Evolutionary conservation across 2,329 filamentous ascomycete genomes (phyloP).

Genomic region (Colletotrichum zoysiae): DNA sequence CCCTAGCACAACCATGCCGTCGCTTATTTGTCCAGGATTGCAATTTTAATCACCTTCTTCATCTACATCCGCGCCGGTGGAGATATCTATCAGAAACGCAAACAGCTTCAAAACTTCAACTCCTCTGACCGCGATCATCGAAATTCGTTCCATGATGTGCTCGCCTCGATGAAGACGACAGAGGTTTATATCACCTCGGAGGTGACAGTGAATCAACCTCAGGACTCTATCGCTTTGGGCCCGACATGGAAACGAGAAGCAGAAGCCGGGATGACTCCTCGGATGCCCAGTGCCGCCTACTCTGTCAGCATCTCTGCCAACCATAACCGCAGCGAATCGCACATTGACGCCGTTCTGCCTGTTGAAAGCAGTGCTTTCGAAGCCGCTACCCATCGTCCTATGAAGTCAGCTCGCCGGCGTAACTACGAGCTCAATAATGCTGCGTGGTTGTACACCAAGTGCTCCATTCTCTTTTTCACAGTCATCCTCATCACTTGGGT

Average conservation of each 20-base stretch:
- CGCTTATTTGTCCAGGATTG: constrained; percentile 60
- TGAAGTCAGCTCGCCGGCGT: constrained; percentile 50
- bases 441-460: constrained; percentile 78
- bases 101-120: constrained; percentile 68
- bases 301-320: constrained; percentile 60
- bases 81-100: constrained; percentile 76
- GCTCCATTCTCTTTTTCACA: constrained; percentile 77
- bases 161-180: constrained; percentile 67
- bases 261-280: constrained; percentile 21
- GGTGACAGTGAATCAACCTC: constrained; percentile 48
- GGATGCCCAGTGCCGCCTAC: constrained; percentile 48
- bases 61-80: constrained; percentile 77
- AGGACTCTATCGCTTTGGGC: constrained; percentile 50
- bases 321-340: constrained; percentile 43
- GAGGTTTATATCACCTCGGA: constrained; percentile 75
- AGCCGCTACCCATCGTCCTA: constrained; percentile 44
- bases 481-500: constrained; percentile 81
- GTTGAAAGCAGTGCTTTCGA: constrained; percentile 45
- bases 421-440: constrained; percentile 70
- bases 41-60: constrained; percentile 70
- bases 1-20: neutral
- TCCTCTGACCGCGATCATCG: constrained; percentile 59
- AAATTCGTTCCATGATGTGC: constrained; percentile 57
- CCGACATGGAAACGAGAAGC: constrained; percentile 49
- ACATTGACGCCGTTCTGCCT: constrained; percentile 48